Evolutionary conservation across 768 basidiomycete species (phyloP).

Genomic region (Lanmaoa rubissima): DNA sequence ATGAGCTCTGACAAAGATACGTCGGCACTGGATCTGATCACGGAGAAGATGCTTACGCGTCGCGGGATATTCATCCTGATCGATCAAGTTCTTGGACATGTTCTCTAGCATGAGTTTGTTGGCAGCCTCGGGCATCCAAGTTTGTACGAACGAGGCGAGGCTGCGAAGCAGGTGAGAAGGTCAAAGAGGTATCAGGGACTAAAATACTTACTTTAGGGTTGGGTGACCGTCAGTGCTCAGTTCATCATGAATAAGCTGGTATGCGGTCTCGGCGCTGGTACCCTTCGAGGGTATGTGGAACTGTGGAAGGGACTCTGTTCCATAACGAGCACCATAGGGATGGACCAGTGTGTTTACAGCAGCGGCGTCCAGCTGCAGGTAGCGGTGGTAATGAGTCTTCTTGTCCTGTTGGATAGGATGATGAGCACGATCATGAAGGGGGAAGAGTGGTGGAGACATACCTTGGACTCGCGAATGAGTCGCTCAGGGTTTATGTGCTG

Average conservation of each 20-base stretch:
- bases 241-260: constrained; percentile 66
- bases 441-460: constrained; percentile 21
- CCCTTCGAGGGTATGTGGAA: constrained; percentile 65
- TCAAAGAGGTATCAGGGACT: not conserved
- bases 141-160: constrained; percentile 66
- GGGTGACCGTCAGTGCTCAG: constrained; percentile 54
- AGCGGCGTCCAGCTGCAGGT: constrained; percentile 30
- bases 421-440: not conserved
- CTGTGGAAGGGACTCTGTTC: constrained; percentile 68
- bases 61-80: constrained; percentile 68
- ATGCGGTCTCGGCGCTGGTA: constrained; percentile 46
- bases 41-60: constrained; percentile 36
- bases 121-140: constrained; percentile 56
- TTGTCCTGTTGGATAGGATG: constrained; percentile 42
- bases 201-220: constrained; percentile 43
- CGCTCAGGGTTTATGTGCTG: constrained; percentile 69
- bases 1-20: constrained; percentile 35
- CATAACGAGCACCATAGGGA: constrained; percentile 63
- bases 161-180: constrained; percentile 15
- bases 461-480: constrained; percentile 58
- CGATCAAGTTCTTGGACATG: constrained; percentile 65
- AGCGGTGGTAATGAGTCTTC: constrained; percentile 34
- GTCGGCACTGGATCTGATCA: not conserved
- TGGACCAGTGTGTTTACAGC: constrained; percentile 36
- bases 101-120: constrained; percentile 62